Evolutionary conservation across 164 flowering plant genomes (phyloP).

Genomic region (Akebia trifoliata): DNA sequence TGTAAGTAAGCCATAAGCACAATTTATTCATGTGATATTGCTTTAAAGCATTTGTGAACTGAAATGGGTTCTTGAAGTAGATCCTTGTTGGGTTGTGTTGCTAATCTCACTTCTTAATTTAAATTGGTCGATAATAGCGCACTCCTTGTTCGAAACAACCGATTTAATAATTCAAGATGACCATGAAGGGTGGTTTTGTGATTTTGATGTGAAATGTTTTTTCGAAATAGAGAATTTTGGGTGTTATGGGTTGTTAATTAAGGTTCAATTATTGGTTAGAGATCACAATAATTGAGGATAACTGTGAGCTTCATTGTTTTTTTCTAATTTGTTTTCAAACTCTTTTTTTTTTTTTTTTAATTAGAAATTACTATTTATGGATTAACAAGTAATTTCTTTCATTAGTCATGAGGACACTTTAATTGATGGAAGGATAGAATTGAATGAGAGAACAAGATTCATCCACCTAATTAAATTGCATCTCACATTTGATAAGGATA

Average conservation of each 20-base stretch:
- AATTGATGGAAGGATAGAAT: too few species aligned
- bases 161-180: background rate
- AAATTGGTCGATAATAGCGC: background rate
- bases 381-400: too few species aligned
- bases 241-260: conserved; percentile 18
- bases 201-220: conserved; percentile 1
- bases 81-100: background rate
- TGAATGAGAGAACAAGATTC: too few species aligned
- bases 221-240: background rate
- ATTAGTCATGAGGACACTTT: too few species aligned
- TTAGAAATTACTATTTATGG: too few species aligned
- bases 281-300: conserved; percentile 35
- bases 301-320: conserved; percentile 18
- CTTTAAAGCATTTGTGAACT: background rate
- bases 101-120: too few species aligned
- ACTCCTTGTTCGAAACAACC: background rate
- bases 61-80: background rate
- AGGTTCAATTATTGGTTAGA: conserved; percentile 45
- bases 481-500: too few species aligned
- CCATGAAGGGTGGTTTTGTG: background rate
- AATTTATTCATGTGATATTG: background rate
- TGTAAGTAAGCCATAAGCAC: background rate
- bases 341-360: too few species aligned
- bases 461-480: too few species aligned
- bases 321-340: background rate